These are phyloP conservation scores for Hylodesmum podocarpum DNA, from an alignment of 306 rosid species.

Conservation along the genomic window DNA sequence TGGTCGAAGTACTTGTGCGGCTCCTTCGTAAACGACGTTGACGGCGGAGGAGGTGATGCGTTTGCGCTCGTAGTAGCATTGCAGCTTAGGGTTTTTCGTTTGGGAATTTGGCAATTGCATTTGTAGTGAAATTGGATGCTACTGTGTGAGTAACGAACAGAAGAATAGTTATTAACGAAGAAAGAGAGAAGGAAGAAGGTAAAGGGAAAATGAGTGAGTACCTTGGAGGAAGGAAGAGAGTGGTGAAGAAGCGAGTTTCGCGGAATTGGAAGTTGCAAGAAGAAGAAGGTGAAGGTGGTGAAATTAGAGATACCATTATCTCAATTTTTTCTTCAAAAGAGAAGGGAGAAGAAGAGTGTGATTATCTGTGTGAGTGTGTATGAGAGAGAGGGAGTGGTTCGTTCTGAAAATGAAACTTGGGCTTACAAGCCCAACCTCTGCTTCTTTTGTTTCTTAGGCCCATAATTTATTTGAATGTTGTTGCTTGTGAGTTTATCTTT, in stretches of 20 bases:
- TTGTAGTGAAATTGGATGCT: background rate
- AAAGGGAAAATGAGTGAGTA: slow-evolving; percentile 7
- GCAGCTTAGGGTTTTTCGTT: slow-evolving; percentile 21
- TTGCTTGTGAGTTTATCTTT: no score
- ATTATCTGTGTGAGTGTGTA: background rate
- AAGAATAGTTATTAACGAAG: background rate
- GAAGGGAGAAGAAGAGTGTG: background rate
- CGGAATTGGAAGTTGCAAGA: background rate
- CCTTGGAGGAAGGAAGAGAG: slow-evolving; percentile 30
- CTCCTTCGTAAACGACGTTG: slow-evolving; percentile 45
- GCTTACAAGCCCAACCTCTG: no score
- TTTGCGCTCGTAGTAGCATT: background rate
- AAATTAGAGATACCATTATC: slow-evolving; percentile 40
- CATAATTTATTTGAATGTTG: no score
- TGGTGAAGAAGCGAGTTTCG: slow-evolving; percentile 27
- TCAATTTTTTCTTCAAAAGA: background rate
- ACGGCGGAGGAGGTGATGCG: background rate
- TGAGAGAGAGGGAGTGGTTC: background rate
- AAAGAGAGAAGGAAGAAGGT: background rate
- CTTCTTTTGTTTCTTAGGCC: no score
- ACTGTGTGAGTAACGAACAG: background rate
- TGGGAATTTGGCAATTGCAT: background rate
- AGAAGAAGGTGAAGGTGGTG: slow-evolving; percentile 24
- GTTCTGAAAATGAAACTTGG: no score
- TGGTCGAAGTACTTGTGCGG: slow-evolving; percentile 93